Conservation (phyloP, 768 basidiomycete genomes). For the Amanita polypyramis region DNA sequence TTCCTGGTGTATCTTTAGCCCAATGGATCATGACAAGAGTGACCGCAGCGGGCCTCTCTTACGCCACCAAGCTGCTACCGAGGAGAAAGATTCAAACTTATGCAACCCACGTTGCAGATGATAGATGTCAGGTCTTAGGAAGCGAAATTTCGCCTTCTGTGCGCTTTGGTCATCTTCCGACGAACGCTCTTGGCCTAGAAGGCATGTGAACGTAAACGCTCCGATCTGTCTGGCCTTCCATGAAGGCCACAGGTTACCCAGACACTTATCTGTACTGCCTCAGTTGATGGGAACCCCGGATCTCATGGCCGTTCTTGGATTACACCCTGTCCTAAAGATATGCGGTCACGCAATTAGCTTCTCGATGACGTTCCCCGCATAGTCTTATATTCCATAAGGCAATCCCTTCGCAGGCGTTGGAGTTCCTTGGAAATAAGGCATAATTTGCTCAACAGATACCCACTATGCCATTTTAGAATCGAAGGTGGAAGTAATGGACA, state of each 20-base stretch:
- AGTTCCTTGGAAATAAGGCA: neutral
- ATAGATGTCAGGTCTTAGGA: slow-evolving; percentile 13
- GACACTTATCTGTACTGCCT: neutral
- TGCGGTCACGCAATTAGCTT: neutral
- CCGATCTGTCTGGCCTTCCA: neutral
- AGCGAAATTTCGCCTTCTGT: slow-evolving; percentile 5
- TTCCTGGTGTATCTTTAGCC: slow-evolving; percentile 56
- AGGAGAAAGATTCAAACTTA: slow-evolving; percentile 11
- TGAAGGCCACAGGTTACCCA: neutral
- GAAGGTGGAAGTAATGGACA: neutral
- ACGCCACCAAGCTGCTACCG: slow-evolving; percentile 24
- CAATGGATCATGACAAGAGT: slow-evolving; percentile 63
- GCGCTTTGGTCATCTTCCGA: neutral
- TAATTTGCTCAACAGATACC: slow-evolving; percentile 6
- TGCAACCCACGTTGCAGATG: slow-evolving; percentile 7
- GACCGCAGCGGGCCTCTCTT: slow-evolving; percentile 46
- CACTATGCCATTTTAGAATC: neutral
- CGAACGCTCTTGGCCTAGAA: slow-evolving; percentile 8
- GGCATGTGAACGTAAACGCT: slow-evolving; percentile 2
- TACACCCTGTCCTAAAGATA: neutral
- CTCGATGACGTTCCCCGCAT: slow-evolving; percentile 7
- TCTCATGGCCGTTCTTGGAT: neutral
- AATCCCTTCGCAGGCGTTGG: slow-evolving; percentile 8
- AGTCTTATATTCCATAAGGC: slow-evolving; percentile 8
- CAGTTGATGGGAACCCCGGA: neutral